Percentiles rank a stretch among this genome's conserved stretches.
Conservation (phyloP, 2,329 filamentous ascomycete genomes). For the Dissoconium aciculare region DNA sequence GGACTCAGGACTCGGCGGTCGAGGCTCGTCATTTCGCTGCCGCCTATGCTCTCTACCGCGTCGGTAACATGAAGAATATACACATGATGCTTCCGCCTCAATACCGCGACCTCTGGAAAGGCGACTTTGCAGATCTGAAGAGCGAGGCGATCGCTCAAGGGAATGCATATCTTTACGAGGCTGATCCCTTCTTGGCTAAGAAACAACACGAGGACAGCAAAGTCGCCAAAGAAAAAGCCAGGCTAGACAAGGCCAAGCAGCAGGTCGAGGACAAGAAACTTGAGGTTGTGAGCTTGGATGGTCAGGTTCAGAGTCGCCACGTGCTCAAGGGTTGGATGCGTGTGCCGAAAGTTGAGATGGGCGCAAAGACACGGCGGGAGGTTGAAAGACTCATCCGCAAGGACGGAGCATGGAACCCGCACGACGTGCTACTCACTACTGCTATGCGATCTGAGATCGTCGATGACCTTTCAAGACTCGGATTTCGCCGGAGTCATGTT, state of each 20-base stretch:
- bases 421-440: slow-evolving; percentile 50
- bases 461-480: slow-evolving; percentile 61
- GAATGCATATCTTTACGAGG: slow-evolving; percentile 80
- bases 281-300: slow-evolving; percentile 32
- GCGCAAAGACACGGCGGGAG: slow-evolving; percentile 59
- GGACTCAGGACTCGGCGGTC: slow-evolving; percentile 61
- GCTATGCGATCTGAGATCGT: slow-evolving; percentile 45
- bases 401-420: slow-evolving; percentile 75
- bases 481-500: slow-evolving; percentile 78
- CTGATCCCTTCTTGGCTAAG: slow-evolving; percentile 75
- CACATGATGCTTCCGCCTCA: slow-evolving; percentile 87
- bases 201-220: slow-evolving; percentile 68
- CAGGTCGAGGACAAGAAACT: slow-evolving; percentile 41
- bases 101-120: slow-evolving; percentile 81
- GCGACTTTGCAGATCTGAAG: slow-evolving; percentile 70
- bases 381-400: slow-evolving; percentile 67
- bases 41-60: slow-evolving; percentile 76
- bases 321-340: slow-evolving; percentile 56
- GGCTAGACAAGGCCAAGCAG: slow-evolving; percentile 49
- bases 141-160: slow-evolving; percentile 62
- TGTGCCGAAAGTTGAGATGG: slow-evolving; percentile 87
- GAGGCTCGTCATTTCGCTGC: slow-evolving; percentile 91
- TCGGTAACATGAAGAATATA: slow-evolving; percentile 90
- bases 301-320: slow-evolving; percentile 25
- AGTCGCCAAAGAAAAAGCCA: slow-evolving; percentile 61